Conservation (phyloP, 2,329 filamentous ascomycete species). For the Aspergillus caelatus region DNA sequence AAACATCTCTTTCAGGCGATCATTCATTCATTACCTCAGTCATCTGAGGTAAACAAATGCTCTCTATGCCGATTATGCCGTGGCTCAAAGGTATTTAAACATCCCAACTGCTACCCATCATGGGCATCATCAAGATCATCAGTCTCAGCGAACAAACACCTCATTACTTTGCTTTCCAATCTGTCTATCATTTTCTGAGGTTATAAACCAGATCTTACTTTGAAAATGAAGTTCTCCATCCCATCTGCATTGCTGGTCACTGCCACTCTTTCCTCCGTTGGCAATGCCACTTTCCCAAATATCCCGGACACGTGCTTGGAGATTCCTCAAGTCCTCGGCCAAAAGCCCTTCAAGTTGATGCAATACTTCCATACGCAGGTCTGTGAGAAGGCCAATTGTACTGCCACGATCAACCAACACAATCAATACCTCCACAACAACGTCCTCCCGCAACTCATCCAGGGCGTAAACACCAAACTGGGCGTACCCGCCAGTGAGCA, state of each 20-base stretch:
- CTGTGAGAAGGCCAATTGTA: conserved; percentile 15
- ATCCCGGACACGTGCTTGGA: conserved; percentile 11
- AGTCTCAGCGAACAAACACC: background rate
- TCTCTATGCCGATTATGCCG: background rate
- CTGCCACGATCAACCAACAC: conserved; percentile 17
- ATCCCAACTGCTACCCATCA: background rate
- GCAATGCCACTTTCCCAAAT: conserved; percentile 25
- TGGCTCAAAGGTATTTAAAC: background rate
- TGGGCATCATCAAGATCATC: background rate
- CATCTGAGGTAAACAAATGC: background rate
- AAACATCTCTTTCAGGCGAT: background rate
- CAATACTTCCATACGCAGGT: conserved; percentile 12
- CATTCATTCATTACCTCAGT: background rate
- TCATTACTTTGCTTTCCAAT: background rate
- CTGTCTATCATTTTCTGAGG: background rate
- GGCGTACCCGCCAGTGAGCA: conserved; percentile 9
- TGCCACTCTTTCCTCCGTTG: background rate
- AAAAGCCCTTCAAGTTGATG: conserved; percentile 14
- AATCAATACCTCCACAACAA: conserved; percentile 11
- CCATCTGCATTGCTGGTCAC: background rate
- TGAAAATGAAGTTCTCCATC: background rate
- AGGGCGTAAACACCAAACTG: conserved; percentile 9
- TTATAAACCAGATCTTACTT: background rate
- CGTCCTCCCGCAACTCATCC: conserved; percentile 12
- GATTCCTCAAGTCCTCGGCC: conserved; percentile 13